Evolutionary conservation across 164 flowering plant genomes (phyloP).

Genomic region (Chloranthus sessilifolius): DNA sequence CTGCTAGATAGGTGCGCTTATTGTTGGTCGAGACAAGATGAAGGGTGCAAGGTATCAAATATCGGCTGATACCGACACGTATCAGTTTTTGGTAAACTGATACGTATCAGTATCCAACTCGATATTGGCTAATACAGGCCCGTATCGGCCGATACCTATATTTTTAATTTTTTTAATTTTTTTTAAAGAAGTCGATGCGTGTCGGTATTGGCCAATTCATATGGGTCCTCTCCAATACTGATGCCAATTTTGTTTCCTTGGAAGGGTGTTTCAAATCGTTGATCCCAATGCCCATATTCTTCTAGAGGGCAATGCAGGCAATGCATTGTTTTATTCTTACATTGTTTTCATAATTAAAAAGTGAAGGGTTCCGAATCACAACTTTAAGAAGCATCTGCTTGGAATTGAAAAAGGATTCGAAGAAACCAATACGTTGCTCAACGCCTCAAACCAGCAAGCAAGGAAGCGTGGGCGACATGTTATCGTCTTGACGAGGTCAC

Average conservation of each 20-base stretch:
- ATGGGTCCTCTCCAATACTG: no score
- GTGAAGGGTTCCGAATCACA: conserved; percentile 53
- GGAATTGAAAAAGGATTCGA: conserved; percentile 40
- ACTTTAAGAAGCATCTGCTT: conserved; percentile 34
- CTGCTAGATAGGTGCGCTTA: no score
- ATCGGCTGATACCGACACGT: no score
- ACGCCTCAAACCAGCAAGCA: conserved; percentile 25
- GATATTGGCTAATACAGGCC: no score
- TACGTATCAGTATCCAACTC: no score
- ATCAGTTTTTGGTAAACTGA: no score
- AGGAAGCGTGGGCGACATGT: conserved; percentile 63
- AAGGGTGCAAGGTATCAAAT: no score
- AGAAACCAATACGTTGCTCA: conserved; percentile 40
- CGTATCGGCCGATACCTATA: no score
- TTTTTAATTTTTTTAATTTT: no score
- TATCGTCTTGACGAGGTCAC: conserved; percentile 53
- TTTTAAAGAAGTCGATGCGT: no score
- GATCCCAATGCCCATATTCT: conserved; percentile 34
- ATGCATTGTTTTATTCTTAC: conserved; percentile 30
- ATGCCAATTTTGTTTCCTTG: no score
- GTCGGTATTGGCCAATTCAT: no score
- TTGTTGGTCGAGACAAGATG: conserved; percentile 48
- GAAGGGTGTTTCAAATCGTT: conserved; percentile 36
- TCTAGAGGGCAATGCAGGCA: conserved; percentile 40
- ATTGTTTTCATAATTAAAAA: conserved; percentile 44